Base-by-base conservation (phyloP, 192 early-diverging fungal genomes). In the Thamnidium elegans region DNA sequence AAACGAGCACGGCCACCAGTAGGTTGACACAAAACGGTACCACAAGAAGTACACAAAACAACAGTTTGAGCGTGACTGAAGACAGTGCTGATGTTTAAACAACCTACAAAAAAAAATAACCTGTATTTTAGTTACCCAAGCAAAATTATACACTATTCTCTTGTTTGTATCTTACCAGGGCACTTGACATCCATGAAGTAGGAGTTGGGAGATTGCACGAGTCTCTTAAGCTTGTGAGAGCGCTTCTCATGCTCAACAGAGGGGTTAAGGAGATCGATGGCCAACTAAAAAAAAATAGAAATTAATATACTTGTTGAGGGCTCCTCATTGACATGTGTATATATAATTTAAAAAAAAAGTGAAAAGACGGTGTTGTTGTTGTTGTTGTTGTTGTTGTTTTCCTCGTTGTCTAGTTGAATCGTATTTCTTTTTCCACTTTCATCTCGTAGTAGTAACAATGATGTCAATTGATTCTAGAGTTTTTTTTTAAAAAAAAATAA, bases 151-250 rank as follows among this genome's bases (percentile, higher is more conserved):
- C 20, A 34, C 9, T 30, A 34, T 30, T 53, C 9, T 48, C 15
- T 14, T 15, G 8, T 15, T 14, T 15, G 8, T 48, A 56, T 62
- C 50, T 50, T 66, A 75, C 89, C 91, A 60, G 91, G 80, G 86
- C 94, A 96, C 83, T 96, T 96, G 65, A 98, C 94, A 71, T 98
- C 96, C 94, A 98, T 96, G 81, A 97, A 96, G 90, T 89, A 96
- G 20, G 96, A 96, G 90, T 98, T 91, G 48, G 94, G 85, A 58
- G 70, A 69, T 55, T 86, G 85, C 23, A 87, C 75, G 20, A 86
- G 66, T 50, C 84, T 68, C 82, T 86, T 87, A 47, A 87, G 77
- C 73, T 86, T 86, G 80, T 86, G 84, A 23, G 76, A 67, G 20
- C 86, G 85, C 70, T 83, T 80, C 81, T 96, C 88, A 73, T 78